Percentiles rank a stretch among this genome's conserved stretches.
These are phyloP conservation scores for Exsudoporus floridanus DNA, from an alignment of 1,284 basidiomycete species.

Conservation along the genomic window DNA sequence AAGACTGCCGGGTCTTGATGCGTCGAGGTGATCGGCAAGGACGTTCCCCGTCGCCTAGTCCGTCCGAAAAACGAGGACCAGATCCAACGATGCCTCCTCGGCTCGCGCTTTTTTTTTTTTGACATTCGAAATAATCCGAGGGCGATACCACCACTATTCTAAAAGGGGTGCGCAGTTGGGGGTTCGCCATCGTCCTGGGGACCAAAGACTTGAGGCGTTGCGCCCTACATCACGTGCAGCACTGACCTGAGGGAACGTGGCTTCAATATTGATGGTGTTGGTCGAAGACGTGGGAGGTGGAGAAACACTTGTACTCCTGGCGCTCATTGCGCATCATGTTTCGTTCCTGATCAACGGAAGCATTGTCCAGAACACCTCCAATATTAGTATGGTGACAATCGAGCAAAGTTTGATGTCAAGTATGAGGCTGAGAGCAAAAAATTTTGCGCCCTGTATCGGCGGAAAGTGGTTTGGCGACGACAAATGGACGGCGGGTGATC, in stretches of 20 bases:
- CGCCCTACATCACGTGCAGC: constrained; percentile 8
- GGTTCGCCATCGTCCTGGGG: background rate
- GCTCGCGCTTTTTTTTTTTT: too few relatives aligned
- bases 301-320: background rate
- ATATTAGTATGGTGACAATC: background rate
- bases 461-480: constrained; percentile 2
- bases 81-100: background rate
- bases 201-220: background rate
- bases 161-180: background rate
- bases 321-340: background rate
- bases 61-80: background rate
- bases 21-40: background rate
- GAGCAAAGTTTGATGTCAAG: background rate
- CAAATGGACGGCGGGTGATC: background rate
- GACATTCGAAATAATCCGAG: background rate
- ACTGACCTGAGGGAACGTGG: constrained; percentile 5
- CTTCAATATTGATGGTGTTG: background rate
- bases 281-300: background rate
- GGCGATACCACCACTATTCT: background rate
- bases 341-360: background rate
- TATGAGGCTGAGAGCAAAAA: background rate
- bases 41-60: background rate
- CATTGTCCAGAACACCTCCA: background rate
- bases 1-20: background rate
- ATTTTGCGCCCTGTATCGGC: background rate